Conservation (phyloP, 768 basidiomycete species). For the Sistotremastrum niveocremeum region DNA sequence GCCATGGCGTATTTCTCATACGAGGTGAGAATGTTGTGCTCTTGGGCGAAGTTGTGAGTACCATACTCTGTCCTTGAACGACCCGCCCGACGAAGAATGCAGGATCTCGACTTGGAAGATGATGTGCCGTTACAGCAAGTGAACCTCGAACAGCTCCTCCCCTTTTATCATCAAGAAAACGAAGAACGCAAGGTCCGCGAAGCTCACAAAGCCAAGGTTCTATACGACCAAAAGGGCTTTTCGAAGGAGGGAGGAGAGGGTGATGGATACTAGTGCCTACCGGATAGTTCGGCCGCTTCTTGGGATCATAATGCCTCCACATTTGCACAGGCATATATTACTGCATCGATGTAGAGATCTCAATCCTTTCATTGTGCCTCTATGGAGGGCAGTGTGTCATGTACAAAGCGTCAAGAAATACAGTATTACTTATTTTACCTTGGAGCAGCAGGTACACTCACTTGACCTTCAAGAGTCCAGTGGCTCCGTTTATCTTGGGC, state of each 20-base stretch:
- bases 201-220: slow-evolving; percentile 65
- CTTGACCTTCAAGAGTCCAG: too few species aligned
- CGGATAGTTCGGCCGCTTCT: too few species aligned
- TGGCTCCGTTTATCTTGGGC: too few species aligned
- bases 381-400: too few species aligned
- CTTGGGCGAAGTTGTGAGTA: slow-evolving; percentile 86
- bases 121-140: slow-evolving; percentile 68
- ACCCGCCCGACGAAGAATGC: slow-evolving; percentile 4
- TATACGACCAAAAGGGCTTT: slow-evolving; percentile 80
- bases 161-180: slow-evolving; percentile 60
- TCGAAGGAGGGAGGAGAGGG: slow-evolving; percentile 94
- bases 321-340: not conserved
- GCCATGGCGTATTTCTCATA: slow-evolving; percentile 84
- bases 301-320: not conserved
- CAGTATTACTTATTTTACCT: too few species aligned
- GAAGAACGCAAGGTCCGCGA: slow-evolving; percentile 71
- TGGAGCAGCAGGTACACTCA: too few species aligned
- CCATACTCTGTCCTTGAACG: slow-evolving; percentile 3
- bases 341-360: not conserved
- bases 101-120: slow-evolving; percentile 93
- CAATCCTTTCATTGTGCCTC: too few species aligned
- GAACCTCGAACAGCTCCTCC: slow-evolving; percentile 54
- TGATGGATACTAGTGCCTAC: slow-evolving; percentile 60
- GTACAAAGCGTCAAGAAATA: too few species aligned
- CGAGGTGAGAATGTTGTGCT: slow-evolving; percentile 97